Evolutionary conservation across 176 grass and related monocot genomes (phyloP), one percentile per base, ranked within the genome.

Genomic region (Oryza longistaminata): DNA sequence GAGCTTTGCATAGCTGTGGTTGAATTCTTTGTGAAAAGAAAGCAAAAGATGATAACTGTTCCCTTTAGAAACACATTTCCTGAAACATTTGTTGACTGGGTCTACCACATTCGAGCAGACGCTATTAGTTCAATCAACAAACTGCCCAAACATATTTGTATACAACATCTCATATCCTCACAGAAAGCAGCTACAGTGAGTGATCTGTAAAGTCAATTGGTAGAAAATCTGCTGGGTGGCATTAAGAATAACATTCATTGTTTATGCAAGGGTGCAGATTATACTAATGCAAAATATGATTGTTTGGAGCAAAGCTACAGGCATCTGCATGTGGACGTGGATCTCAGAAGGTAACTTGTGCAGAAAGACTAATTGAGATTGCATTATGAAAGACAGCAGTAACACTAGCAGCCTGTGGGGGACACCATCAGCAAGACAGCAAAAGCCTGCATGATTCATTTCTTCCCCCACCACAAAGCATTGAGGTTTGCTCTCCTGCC

Each of bases 321-420:
- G 79, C 84, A 88, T 52, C 65, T 83, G 62, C 93, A 91, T 91
- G 91, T 93, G 86, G 85, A 44, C 85, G 79, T 86, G 74, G 76
- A 91, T 93, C 90, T 93, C 88, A 90, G 90, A 87, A 85, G 86
- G 80, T 87, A 71, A 86, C 91, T 93, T 93, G 82, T 24, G 84
- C 50, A 60, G 74, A 87, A 96, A 96, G 91, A 55, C 53, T 88
- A 91, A 93, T 86, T 40, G 90, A 90, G 68, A 65, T 67, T 71
- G 66, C 74, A 87, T 88, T 53, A 90, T 88, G 71, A 85, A 46
- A 70, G 66, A 49, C 15, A 81, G 64, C 27, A 22, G 39, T 50
- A 73, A 78, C 58, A 67, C 60, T 43, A 77, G 71, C 73, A 65
- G 62, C 68, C 68, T 87, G 48, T 87, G 81, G 87, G 49, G 81